Evolutionary conservation across 1,139 yeast genomes (phyloP).

Genomic region (Debaryomycetaceae sp.): DNA sequence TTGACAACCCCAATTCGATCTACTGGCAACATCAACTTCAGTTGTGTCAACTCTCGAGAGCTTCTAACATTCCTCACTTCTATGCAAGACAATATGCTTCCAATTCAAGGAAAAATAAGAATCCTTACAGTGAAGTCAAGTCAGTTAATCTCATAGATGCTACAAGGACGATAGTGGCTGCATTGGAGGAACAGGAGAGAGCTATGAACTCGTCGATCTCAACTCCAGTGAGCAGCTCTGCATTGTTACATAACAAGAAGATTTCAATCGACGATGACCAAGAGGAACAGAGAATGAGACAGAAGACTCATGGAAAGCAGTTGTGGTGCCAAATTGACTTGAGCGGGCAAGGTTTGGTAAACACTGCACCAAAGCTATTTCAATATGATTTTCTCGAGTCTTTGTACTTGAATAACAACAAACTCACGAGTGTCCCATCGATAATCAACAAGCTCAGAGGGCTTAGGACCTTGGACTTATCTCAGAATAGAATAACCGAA

Average conservation of each 20-base stretch:
- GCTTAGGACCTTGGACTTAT: conserved; percentile 79
- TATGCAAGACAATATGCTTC: conserved; percentile 93
- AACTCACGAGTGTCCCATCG: conserved; percentile 65
- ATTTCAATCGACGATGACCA: conserved; percentile 66
- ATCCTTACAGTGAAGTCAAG: conserved; percentile 42
- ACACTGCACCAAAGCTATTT: conserved; percentile 70
- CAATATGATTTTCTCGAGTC: conserved; percentile 83
- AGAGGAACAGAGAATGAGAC: conserved; percentile 71
- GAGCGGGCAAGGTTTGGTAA: conserved; percentile 81
- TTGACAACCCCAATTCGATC: conserved; percentile 49
- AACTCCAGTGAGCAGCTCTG: conserved; percentile 32
- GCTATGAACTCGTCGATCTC: conserved; percentile 20
- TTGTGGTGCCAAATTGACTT: conserved; percentile 94
- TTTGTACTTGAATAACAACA: conserved; percentile 83
- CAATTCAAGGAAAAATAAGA: conserved; percentile 58
- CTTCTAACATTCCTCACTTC: conserved; percentile 71
- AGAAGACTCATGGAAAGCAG: conserved; percentile 69
- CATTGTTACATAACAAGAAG: conserved; percentile 62
- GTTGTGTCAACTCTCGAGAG: conserved; percentile 74
- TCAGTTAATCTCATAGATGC: conserved; percentile 51
- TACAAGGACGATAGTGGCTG: conserved; percentile 47
- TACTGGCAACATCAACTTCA: conserved; percentile 90
- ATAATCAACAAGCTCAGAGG: conserved; percentile 66
- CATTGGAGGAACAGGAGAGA: conserved; percentile 42
- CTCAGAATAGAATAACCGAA: conserved; percentile 66